Conservation (phyloP, 2,329 filamentous ascomycete genomes). For the Aphanoascus verrucosus region DNA sequence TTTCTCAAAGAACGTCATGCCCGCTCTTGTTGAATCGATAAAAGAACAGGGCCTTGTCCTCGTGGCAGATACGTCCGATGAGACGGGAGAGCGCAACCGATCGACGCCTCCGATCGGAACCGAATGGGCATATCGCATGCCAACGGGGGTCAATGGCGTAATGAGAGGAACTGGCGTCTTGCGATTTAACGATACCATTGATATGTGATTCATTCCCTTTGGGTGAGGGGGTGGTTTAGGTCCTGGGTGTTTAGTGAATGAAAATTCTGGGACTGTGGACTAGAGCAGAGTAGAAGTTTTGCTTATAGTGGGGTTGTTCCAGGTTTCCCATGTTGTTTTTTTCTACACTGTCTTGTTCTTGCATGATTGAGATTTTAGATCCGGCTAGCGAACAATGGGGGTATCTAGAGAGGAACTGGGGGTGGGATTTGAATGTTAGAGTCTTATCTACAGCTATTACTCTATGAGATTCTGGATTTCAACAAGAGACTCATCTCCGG, state of each 20-base stretch:
- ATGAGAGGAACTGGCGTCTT: slow-evolving; percentile 78
- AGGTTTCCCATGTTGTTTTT: neutral
- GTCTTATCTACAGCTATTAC: too few species aligned
- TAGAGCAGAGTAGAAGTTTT: too few species aligned
- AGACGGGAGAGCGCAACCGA: slow-evolving; percentile 28
- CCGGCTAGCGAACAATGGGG: neutral
- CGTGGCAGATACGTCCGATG: slow-evolving; percentile 72
- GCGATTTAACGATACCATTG: slow-evolving; percentile 86
- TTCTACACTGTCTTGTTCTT: too few species aligned
- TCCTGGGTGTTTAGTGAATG: neutral
- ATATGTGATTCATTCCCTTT: slow-evolving; percentile 46
- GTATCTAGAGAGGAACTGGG: too few species aligned
- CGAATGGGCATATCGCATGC: slow-evolving; percentile 45
- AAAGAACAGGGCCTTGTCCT: slow-evolving; percentile 89
- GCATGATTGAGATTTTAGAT: neutral
- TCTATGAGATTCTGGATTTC: too few species aligned
- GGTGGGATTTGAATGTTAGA: too few species aligned
- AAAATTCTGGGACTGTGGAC: too few species aligned
- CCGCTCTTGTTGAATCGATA: slow-evolving; percentile 81
- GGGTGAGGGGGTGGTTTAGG: too few species aligned
- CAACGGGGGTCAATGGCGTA: slow-evolving; percentile 77
- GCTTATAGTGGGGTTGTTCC: neutral
- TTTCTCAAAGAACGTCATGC: slow-evolving; percentile 66
- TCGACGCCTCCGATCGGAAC: slow-evolving; percentile 17
- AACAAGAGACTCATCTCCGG: too few species aligned